Percentiles rank a stretch among this genome's conserved stretches.
phyloP scores from a whole-genome alignment of 179 eudicot genomes.

The Patellifolia procumbens region DNA sequence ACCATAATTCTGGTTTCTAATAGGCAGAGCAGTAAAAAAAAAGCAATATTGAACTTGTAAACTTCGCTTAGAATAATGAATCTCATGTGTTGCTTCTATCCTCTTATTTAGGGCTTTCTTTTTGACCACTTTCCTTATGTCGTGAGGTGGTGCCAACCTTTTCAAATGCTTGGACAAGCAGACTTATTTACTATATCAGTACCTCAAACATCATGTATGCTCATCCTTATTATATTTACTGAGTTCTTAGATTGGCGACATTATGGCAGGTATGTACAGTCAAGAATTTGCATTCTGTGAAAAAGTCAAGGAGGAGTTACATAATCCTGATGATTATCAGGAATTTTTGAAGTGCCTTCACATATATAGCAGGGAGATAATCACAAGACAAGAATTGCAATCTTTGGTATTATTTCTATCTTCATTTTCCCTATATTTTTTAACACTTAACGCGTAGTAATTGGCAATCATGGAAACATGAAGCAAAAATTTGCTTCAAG shows the following conservation, averaged over 20 bases:
- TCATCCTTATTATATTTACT: constrained; percentile 7
- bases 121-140: constrained; percentile 4
- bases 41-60: not conserved
- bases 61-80: not conserved
- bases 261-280: constrained; percentile 57
- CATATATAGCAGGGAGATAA: constrained; percentile 78
- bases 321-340: constrained; percentile 71
- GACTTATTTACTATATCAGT: not conserved
- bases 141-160: not conserved
- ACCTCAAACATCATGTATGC: not conserved
- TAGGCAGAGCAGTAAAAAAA: not conserved
- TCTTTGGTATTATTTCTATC: constrained; percentile 51
- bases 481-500: not conserved
- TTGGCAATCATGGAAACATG: not conserved
- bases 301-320: constrained; percentile 74
- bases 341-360: constrained; percentile 87
- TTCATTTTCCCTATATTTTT: not conserved
- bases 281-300: constrained; percentile 85
- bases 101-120: not conserved
- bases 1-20: not conserved
- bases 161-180: not conserved
- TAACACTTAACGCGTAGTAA: not conserved
- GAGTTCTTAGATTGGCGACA: constrained; percentile 5
- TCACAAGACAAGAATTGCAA: constrained; percentile 68
- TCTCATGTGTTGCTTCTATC: not conserved